phyloP scores from a whole-genome alignment of 176 grass and related monocot species.

The Aegilops longissima region DNA sequence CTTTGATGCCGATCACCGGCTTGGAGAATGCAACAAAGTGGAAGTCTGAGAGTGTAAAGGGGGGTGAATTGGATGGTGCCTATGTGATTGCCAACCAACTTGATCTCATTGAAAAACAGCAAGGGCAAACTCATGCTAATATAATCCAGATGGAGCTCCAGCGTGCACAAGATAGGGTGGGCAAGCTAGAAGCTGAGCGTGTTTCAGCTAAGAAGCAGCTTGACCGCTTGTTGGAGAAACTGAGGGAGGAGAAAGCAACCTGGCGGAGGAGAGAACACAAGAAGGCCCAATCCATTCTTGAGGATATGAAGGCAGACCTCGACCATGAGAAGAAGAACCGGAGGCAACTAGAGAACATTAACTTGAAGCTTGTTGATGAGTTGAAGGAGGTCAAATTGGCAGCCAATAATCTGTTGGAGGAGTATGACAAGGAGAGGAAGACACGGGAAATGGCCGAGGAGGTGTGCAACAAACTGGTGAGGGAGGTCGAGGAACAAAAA shows the following conservation, averaged over 20 bases:
- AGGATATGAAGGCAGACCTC: conserved; percentile 81
- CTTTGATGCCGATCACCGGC: conserved; percentile 25
- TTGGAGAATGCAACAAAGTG: conserved; percentile 79
- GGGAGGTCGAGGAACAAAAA: conserved; percentile 82
- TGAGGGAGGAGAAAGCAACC: conserved; percentile 74
- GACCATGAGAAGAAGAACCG: conserved; percentile 80
- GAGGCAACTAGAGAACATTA: conserved; percentile 65
- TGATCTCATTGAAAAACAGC: conserved; percentile 58
- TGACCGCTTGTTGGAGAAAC: conserved; percentile 74
- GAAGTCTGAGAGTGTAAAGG: conserved; percentile 50
- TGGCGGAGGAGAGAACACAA: conserved; percentile 91
- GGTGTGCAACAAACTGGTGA: conserved; percentile 82
- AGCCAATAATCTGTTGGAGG: conserved; percentile 68
- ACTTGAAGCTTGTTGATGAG: conserved; percentile 83
- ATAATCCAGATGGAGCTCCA: conserved; percentile 69
- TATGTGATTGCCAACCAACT: conserved; percentile 49
- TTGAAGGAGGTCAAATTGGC: conserved; percentile 67
- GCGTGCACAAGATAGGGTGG: conserved; percentile 51
- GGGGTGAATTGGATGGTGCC: conserved; percentile 48
- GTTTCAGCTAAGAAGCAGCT: conserved; percentile 85
- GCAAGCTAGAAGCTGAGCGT: conserved; percentile 60
- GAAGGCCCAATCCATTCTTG: conserved; percentile 67
- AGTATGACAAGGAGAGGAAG: conserved; percentile 80
- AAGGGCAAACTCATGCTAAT: conserved; percentile 44
- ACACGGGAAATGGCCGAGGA: conserved; percentile 73